phyloP scores from a whole-genome alignment of 192 early-diverging fungal species.

The Piromyces finnis region DNA sequence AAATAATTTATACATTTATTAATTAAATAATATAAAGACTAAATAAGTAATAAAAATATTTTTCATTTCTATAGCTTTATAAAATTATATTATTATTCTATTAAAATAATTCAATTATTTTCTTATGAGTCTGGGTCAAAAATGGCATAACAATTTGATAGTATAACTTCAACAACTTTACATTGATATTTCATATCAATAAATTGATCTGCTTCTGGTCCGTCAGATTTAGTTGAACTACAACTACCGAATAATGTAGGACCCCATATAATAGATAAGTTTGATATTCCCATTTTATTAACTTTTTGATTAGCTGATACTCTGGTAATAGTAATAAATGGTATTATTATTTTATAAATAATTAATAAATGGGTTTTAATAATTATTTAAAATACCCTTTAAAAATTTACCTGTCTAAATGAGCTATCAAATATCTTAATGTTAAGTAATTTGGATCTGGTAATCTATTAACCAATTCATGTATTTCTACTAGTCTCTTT shows the following conservation, averaged over 20 bases:
- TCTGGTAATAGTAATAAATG: no score
- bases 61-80: no score
- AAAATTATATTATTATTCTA: no score
- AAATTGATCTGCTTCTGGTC: neutral
- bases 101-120: neutral
- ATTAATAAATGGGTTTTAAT: no score
- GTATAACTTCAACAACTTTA: neutral
- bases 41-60: no score
- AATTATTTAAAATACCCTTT: no score
- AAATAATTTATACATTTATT: no score
- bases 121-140: neutral
- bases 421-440: conserved; percentile 56
- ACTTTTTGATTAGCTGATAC: neutral
- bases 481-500: conserved; percentile 39
- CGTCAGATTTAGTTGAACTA: neutral
- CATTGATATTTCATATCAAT: neutral
- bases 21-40: no score
- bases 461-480: conserved; percentile 55
- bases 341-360: no score
- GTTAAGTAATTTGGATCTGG: conserved; percentile 71
- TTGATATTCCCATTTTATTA: neutral
- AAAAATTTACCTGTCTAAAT: conserved; percentile 53
- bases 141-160: neutral
- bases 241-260: neutral
- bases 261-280: neutral